Percentiles rank a stretch among this genome's conserved stretches.
Evolutionary conservation across 352 stramenopile genomes (phyloP).

Genomic region (Globisporangium alternatum): DNA sequence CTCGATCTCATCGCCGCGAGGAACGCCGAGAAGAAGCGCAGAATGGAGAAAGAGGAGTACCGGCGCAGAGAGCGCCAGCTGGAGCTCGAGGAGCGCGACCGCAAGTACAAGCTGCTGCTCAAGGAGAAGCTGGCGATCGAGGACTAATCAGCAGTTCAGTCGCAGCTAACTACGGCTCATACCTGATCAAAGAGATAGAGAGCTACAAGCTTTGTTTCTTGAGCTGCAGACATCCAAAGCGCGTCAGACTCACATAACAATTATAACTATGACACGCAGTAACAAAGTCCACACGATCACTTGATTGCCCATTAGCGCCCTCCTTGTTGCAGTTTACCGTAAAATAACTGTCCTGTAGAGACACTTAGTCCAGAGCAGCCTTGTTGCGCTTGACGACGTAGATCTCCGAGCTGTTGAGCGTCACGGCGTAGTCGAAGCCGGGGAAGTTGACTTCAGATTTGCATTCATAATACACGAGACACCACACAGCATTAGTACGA

Average conservation of each 20-base stretch:
- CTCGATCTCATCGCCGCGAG: constrained; percentile 88
- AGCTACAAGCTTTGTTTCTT: not conserved
- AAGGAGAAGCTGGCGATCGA: constrained; percentile 83
- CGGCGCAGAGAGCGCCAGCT: constrained; percentile 60
- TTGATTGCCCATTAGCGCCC: not conserved
- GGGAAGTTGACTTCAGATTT: constrained; percentile 54
- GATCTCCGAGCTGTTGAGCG: constrained; percentile 55
- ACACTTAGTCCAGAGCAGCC: constrained; percentile 13
- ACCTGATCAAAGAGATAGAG: not conserved
- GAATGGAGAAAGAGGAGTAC: constrained; percentile 88
- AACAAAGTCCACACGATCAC: constrained; percentile 15
- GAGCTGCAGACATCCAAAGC: not conserved
- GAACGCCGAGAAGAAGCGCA: constrained; percentile 89
- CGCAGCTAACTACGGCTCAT: not conserved
- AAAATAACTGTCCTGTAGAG: not conserved
- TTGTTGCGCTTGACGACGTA: constrained; percentile 70
- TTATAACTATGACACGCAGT: not conserved
- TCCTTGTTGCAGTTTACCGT: not conserved
- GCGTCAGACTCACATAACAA: not conserved
- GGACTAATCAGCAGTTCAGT: constrained; percentile 11
- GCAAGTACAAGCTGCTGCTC: constrained; percentile 68
- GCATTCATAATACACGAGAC: not conserved
- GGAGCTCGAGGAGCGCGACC: constrained; percentile 60
- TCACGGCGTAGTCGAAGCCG: constrained; percentile 65
- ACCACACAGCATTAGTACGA: not conserved